Percentiles rank a stretch among this genome's conserved stretches.
phyloP scores from a whole-genome alignment of 2,329 filamentous ascomycete species.

The Diaporthe nobilis region DNA sequence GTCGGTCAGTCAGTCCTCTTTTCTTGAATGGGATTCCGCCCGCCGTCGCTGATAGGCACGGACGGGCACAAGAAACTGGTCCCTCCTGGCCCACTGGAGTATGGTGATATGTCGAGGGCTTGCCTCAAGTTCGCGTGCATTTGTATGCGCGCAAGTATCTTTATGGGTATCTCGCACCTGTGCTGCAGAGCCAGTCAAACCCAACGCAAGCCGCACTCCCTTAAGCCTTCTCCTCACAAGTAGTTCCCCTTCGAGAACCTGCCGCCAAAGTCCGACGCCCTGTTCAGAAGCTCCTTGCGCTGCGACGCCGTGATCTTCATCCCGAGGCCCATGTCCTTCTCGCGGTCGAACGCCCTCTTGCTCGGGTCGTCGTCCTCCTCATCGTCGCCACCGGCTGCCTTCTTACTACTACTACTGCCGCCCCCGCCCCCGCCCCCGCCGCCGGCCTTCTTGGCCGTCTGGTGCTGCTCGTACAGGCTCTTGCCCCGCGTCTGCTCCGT shows the following conservation, averaged over 20 bases:
- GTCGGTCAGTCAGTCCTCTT: slow-evolving; percentile 6
- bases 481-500: slow-evolving; percentile 69
- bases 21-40: not conserved
- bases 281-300: slow-evolving; percentile 82
- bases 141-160: not conserved
- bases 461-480: slow-evolving; percentile 73
- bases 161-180: not conserved
- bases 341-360: slow-evolving; percentile 87
- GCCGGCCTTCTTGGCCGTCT: slow-evolving; percentile 53
- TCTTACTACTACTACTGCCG: not conserved
- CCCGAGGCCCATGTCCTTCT: slow-evolving; percentile 92
- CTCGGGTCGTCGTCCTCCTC: slow-evolving; percentile 92
- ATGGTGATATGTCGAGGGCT: not conserved
- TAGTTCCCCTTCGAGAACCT: slow-evolving; percentile 84
- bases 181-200: not conserved
- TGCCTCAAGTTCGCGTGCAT: not conserved
- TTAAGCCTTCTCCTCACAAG: slow-evolving; percentile 53
- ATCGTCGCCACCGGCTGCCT: slow-evolving; percentile 56
- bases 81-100: not conserved
- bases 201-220: not conserved
- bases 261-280: slow-evolving; percentile 84
- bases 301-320: slow-evolving; percentile 80
- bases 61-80: not conserved
- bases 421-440: slow-evolving; percentile 25
- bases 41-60: slow-evolving; percentile 16